Base-by-base conservation (phyloP, 352 stramenopile genomes). In the Pythium coloratum region DNA sequence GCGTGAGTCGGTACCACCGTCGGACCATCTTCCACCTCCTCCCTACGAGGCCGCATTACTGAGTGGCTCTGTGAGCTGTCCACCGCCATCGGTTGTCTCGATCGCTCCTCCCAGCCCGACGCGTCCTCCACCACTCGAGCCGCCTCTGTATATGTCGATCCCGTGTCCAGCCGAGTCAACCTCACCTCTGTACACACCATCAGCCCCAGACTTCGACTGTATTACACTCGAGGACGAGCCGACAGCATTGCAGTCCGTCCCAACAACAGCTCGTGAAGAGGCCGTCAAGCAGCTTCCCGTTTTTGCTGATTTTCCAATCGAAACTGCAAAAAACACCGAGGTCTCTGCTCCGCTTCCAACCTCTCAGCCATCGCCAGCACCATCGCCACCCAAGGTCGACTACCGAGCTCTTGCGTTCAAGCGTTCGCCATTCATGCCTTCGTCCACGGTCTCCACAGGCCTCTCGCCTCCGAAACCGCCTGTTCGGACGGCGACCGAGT, bases 381-480 rank as follows among this genome's bases (percentile, higher is more conserved):
- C 58, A 12, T 66, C 60, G 2, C 59, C 57, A 28, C 68, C 70
- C 7, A 64, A 64, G 9, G 64, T 82, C 6, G 69, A 86, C 36
- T 88, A 85, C 60, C 53, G 84, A 14, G 76, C 78, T 24, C 66
- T 88, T 18, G 80, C 80, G 8, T 88, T 88, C 61, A 85, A 75
- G 51, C 59, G 67, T 1, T 81, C 56, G 6, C 46, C 63, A 2
- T 64, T 55, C 24, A 50, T 62, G 33, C 55, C 46, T 0, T 69
- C 54, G 14, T 10, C 33, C 3, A 32, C 18, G 2, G 46, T 53
- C 46, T 53, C 46, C n/a, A 53, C 46, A 13, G 24, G 3, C 3
- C n/a, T 53, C 5, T 53, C 46, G 24, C 46, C 50, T 42, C 24
- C 26, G 26, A 57, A 34, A 57, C 47, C 53, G 10, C 53, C 53